phyloP scores from a whole-genome alignment of 140 eudicot genomes.

The Artemisia princeps region DNA sequence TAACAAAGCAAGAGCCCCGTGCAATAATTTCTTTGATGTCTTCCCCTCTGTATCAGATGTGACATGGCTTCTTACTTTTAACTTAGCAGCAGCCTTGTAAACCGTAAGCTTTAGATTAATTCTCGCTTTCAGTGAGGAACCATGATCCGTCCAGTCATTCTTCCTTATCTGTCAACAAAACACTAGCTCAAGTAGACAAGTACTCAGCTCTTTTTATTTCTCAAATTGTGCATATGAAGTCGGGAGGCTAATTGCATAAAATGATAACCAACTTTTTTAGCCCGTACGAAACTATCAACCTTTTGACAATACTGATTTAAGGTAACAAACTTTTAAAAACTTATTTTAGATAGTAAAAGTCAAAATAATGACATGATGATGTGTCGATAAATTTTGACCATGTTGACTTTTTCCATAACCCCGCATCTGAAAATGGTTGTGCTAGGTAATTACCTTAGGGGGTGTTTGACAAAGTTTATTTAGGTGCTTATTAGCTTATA shows the following conservation, averaged over 20 bases:
- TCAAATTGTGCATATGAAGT: constrained; percentile 2
- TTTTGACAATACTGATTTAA: too few relatives aligned
- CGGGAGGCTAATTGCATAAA: background rate
- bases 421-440: too few relatives aligned
- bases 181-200: constrained; percentile 22
- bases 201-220: constrained; percentile 1
- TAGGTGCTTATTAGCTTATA: too few relatives aligned
- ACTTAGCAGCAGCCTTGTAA: constrained; percentile 62
- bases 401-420: too few relatives aligned
- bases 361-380: too few relatives aligned
- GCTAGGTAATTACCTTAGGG: too few relatives aligned
- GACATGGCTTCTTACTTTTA: constrained; percentile 52
- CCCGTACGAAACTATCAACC: too few relatives aligned
- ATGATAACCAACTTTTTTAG: background rate
- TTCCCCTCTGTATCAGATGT: constrained; percentile 65
- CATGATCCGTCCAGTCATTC: constrained; percentile 84
- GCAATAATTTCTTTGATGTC: constrained; percentile 69
- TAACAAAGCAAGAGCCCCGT: constrained; percentile 70
- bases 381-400: too few relatives aligned
- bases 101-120: constrained; percentile 68
- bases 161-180: constrained; percentile 70
- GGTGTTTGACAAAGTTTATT: too few relatives aligned
- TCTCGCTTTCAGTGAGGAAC: constrained; percentile 60
- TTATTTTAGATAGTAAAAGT: too few relatives aligned
- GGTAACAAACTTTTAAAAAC: too few relatives aligned